Percentiles rank a stretch among this genome's conserved stretches.
These are phyloP conservation scores for Alternaria panax DNA, from an alignment of 2,329 filamentous ascomycete genomes.

Conservation along the genomic window DNA sequence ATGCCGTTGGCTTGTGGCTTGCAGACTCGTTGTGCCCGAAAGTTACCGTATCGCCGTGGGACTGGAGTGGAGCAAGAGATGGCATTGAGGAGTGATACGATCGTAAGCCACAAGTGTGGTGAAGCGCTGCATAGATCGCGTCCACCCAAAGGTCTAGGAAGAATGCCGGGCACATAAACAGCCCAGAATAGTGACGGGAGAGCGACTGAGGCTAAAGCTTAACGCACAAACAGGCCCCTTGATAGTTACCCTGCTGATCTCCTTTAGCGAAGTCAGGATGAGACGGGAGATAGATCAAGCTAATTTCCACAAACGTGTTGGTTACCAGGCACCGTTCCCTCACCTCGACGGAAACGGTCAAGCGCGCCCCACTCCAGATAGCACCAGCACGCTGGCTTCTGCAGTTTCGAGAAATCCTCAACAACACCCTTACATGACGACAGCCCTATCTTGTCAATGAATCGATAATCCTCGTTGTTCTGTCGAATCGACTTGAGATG, in stretches of 20 bases:
- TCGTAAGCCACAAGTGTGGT: constrained; percentile 8
- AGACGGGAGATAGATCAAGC: constrained; percentile 13
- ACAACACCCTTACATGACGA: constrained; percentile 9
- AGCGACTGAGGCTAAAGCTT: constrained; percentile 27
- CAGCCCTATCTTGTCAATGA: neutral
- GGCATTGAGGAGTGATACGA: constrained; percentile 9
- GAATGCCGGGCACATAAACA: neutral
- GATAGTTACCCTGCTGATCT: constrained; percentile 8
- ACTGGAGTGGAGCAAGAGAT: constrained; percentile 18
- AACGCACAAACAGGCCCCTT: constrained; percentile 15
- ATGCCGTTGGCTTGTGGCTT: constrained; percentile 23
- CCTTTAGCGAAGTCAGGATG: constrained; percentile 12
- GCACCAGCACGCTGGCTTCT: constrained; percentile 5
- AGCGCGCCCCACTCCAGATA: neutral
- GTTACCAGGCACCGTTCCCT: constrained; percentile 10
- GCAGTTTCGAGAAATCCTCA: constrained; percentile 7
- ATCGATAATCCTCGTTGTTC: neutral
- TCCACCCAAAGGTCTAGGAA: constrained; percentile 7
- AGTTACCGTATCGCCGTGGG: constrained; percentile 11
- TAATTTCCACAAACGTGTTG: constrained; percentile 10
- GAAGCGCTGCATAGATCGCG: constrained; percentile 8
- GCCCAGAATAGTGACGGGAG: constrained; percentile 27
- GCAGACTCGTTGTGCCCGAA: constrained; percentile 8
- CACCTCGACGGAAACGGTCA: neutral
- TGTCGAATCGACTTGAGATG: neutral